These are phyloP conservation scores for Cryptosporidium andersoni DNA, from an alignment of 169 alveolate genomes.

Conservation along the genomic window DNA sequence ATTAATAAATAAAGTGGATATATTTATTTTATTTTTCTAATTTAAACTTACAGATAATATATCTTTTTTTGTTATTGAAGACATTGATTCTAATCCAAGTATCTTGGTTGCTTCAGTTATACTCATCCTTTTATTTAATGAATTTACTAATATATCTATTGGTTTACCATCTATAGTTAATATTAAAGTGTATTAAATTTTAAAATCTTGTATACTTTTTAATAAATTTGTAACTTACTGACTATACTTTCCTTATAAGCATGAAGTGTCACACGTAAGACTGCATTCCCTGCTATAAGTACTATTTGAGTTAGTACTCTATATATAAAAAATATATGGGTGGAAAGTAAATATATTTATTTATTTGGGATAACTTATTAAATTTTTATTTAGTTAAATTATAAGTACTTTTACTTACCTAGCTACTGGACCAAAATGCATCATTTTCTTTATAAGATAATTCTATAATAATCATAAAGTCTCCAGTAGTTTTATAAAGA, in stretches of 20 bases:
- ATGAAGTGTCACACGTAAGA: conserved; percentile 13
- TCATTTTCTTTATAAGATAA: too few species aligned
- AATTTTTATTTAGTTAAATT: too few species aligned
- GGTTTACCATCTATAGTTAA: conserved; percentile 4
- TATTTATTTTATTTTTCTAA: neutral
- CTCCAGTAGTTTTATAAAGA: too few species aligned
- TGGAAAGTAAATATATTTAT: neutral
- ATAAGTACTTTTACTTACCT: too few species aligned
- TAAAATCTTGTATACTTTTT: neutral
- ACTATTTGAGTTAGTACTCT: conserved; percentile 38
- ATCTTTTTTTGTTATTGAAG: conserved; percentile 1
- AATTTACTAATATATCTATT: neutral
- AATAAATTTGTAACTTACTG: neutral
- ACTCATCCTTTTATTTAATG: conserved; percentile 43
- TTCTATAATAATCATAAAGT: too few species aligned
- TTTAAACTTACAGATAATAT: conserved; percentile 44
- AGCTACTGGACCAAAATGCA: too few species aligned
- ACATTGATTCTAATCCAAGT: conserved; percentile 10
- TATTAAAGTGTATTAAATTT: neutral
- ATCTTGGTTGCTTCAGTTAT: conserved; percentile 53
- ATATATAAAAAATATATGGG: neutral
- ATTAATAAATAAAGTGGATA: neutral
- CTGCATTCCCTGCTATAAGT: conserved; percentile 9
- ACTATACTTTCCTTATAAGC: conserved; percentile 1
- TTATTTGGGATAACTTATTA: neutral